Evolutionary conservation across 495 filamentous ascomycete genomes (phyloP).

Genomic region (Penicillium diatomitis): DNA sequence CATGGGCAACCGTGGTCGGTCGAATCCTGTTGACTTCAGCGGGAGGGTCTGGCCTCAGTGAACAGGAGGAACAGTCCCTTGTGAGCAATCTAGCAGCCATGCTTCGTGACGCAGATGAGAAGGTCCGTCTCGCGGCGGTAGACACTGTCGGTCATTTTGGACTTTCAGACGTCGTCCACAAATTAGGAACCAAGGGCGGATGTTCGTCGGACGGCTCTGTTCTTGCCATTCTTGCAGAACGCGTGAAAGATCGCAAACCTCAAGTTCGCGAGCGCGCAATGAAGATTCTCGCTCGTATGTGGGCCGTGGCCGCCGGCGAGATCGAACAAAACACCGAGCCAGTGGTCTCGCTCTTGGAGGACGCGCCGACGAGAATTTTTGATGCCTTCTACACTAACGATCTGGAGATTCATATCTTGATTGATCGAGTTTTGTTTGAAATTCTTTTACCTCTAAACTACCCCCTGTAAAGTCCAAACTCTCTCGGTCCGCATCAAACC

Average conservation of each 20-base stretch:
- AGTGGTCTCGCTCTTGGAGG: constrained; percentile 59
- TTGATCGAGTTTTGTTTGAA: constrained; percentile 83
- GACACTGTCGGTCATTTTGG: constrained; percentile 68
- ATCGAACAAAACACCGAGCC: constrained; percentile 74
- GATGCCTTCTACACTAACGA: constrained; percentile 90
- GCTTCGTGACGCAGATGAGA: constrained; percentile 82
- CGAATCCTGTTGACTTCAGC: constrained; percentile 76
- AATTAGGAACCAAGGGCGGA: constrained; percentile 66
- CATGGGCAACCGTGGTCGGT: constrained; percentile 78
- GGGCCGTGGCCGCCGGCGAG: constrained; percentile 84
- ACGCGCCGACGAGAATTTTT: constrained; percentile 76
- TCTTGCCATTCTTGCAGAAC: constrained; percentile 71
- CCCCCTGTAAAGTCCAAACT: constrained; percentile 70
- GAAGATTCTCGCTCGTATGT: constrained; percentile 71
- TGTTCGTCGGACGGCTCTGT: constrained; percentile 61
- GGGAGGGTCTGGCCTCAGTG: constrained; percentile 73
- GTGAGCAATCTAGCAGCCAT: constrained; percentile 67
- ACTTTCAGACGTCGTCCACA: constrained; percentile 68
- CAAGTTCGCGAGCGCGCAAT: constrained; percentile 78
- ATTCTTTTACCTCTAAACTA: constrained; percentile 76
- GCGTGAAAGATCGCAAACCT: constrained; percentile 78
- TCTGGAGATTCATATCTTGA: constrained; percentile 67
- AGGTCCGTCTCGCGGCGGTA: constrained; percentile 78
- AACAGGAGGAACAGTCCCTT: constrained; percentile 63
- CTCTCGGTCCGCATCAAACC: constrained; percentile 46